Conservation (phyloP, 495 filamentous ascomycete genomes). For the Lindgomyces ingoldianus region DNA sequence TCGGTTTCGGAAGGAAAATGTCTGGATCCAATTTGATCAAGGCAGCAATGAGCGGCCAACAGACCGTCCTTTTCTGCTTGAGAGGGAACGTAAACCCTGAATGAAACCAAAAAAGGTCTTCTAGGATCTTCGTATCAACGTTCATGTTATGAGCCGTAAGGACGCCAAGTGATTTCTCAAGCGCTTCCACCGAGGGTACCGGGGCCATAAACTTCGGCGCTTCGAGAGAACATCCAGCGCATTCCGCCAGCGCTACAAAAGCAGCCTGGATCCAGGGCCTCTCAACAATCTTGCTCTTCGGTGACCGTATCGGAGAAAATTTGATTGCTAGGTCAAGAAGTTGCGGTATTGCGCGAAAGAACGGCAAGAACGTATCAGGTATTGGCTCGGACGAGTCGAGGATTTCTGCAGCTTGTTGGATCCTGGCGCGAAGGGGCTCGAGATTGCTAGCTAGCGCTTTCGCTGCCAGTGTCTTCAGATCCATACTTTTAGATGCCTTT, state of each 20-base stretch:
- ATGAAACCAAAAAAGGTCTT: conserved; percentile 32
- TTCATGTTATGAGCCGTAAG: conserved; percentile 10
- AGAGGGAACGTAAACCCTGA: conserved; percentile 21
- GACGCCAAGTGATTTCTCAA: conserved; percentile 10
- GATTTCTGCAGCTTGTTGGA: conserved; percentile 29
- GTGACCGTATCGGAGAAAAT: conserved; percentile 25
- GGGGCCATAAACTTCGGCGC: conserved; percentile 1
- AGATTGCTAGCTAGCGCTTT: conserved; percentile 9
- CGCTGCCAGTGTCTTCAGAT: not conserved
- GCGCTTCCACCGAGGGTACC: conserved; percentile 9
- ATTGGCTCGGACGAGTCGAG: conserved; percentile 9
- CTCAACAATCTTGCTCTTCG: conserved; percentile 33
- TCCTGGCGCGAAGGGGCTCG: conserved; percentile 18
- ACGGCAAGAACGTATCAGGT: conserved; percentile 7
- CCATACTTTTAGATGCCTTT: not conserved
- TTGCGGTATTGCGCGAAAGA: conserved; percentile 32
- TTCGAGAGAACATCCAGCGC: conserved; percentile 33
- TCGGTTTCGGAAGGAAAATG: conserved; percentile 17
- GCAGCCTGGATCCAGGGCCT: conserved; percentile 42
- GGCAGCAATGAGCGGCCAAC: conserved; percentile 31
- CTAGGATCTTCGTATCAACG: conserved; percentile 18
- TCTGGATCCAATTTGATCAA: conserved; percentile 25
- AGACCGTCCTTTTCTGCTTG: conserved; percentile 3
- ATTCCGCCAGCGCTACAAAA: conserved; percentile 38
- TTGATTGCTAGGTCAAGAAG: conserved; percentile 41